These are phyloP conservation scores for Exidia glandulosa DNA, from an alignment of 768 basidiomycete genomes.

Conservation along the genomic window DNA sequence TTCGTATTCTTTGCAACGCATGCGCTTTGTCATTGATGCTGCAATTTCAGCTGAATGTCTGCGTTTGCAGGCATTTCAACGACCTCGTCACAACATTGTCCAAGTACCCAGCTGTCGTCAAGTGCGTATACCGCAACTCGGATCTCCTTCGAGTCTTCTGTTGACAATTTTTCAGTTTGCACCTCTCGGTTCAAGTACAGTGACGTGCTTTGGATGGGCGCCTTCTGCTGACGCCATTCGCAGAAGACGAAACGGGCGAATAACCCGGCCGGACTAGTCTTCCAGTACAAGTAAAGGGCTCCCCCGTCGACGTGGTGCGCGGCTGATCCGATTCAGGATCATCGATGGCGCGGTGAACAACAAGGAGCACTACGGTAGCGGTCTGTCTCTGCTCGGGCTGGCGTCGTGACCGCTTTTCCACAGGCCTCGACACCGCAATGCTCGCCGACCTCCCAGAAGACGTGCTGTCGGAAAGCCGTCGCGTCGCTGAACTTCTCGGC, in stretches of 20 bases:
- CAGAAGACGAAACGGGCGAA: conserved; percentile 45
- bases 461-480: conserved; percentile 50
- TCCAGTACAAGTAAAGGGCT: conserved; percentile 58
- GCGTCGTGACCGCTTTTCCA: conserved; percentile 4
- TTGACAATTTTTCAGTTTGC: conserved; percentile 39
- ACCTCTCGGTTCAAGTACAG: conserved; percentile 67
- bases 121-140: conserved; percentile 34
- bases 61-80: conserved; percentile 50
- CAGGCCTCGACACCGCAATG: conserved; percentile 81
- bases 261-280: conserved; percentile 55
- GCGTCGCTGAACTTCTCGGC: conserved; percentile 48
- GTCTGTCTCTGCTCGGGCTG: neutral
- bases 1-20: conserved; percentile 91
- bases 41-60: conserved; percentile 2
- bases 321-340: conserved; percentile 35
- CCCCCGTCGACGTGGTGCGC: neutral
- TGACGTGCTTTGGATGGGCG: neutral
- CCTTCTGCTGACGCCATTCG: neutral
- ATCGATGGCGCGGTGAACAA: conserved; percentile 58
- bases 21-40: conserved; percentile 8
- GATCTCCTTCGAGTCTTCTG: neutral
- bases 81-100: conserved; percentile 72
- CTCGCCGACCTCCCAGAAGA: conserved; percentile 75
- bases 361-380: conserved; percentile 59
- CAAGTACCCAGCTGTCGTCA: conserved; percentile 65